phyloP scores from a whole-genome alignment of 495 filamentous ascomycete species.

The Xylaria acuta region DNA sequence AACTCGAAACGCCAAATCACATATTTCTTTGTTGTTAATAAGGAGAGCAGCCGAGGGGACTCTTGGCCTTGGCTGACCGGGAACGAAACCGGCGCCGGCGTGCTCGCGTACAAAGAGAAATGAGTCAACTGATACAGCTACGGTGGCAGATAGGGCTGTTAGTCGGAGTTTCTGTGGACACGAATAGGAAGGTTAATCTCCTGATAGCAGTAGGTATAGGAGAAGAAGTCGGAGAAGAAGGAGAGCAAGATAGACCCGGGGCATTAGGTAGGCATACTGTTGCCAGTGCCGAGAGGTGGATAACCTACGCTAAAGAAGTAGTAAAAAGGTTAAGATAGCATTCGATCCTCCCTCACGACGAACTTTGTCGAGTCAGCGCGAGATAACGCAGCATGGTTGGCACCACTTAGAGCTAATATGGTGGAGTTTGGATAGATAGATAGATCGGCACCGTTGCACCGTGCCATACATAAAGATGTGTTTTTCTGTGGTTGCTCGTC shows the following conservation, averaged over 20 bases:
- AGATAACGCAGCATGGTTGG: constrained; percentile 39
- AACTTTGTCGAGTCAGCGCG: constrained; percentile 22
- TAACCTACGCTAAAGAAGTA: background rate
- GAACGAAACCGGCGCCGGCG: constrained; percentile 15
- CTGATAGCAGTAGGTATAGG: constrained; percentile 18
- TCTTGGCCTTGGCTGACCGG: background rate
- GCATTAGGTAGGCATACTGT: background rate
- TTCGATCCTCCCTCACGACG: constrained; percentile 9
- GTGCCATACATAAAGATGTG: constrained; percentile 27
- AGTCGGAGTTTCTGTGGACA: constrained; percentile 34
- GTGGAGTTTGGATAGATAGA: constrained; percentile 33
- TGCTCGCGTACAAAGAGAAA: constrained; percentile 25
- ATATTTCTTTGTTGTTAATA: constrained; percentile 5
- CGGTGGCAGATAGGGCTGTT: constrained; percentile 33
- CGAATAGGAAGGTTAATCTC: constrained; percentile 28
- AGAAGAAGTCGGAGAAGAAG: constrained; percentile 5
- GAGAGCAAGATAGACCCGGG: background rate
- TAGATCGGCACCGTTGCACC: constrained; percentile 36
- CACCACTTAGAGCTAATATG: constrained; percentile 35
- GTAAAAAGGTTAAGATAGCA: constrained; percentile 8
- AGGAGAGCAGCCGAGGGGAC: background rate
- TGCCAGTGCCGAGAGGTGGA: constrained; percentile 6
- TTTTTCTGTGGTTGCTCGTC: constrained; percentile 31
- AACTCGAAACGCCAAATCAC: constrained; percentile 1
- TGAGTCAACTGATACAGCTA: constrained; percentile 23